Base-by-base conservation (phyloP, 1,284 basidiomycete species). In the Fomitiporia mediterranea region DNA sequence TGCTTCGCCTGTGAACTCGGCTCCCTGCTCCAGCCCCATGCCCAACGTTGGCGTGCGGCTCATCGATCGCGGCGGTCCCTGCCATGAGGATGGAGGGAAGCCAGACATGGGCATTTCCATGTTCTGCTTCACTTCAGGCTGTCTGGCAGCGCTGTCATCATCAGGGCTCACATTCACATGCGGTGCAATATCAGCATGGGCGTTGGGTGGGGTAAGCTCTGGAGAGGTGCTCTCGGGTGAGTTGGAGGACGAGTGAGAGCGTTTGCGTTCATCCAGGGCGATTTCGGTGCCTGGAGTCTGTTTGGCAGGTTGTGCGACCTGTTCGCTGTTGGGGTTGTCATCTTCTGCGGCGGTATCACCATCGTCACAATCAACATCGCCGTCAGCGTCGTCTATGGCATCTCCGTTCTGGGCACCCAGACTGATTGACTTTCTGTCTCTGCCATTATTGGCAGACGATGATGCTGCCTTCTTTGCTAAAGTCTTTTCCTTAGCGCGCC, bases 401-500 rank as follows among this genome's bases (percentile, higher is more conserved):
- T 55, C 51, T 30, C 50, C 53, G 5, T 55, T 46, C 28, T 49
- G 51, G 34, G 13, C 27, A 28, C 25, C 53, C n/a, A 53, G 32
- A 48, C 23, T 44, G 54, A 49, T 51, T 25, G 57, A n/a, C 38
- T 55, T 55, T 34, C 47, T 57, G 39, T 32, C 56, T n/a, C n/a
- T n/a, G n/a, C n/a, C n/a, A n/a, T n/a, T n/a, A 28, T 32, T 50
- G 21, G 38, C 39, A 39, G 52, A 43, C 5, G 49, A 34, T 40
- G 53, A 53, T 8, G 39, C 25, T 19, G 54, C 51, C 58, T 70
- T 72, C 62, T 74, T 69, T 19, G 70, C 70, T 46, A 73, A 65
- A 40, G 74, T 78, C 71, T 93, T 93, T 68, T 90, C 87, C 71
- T 93, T 93, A 47, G 90, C 90, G 49, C 90, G 87, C 56, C 87